Percentiles rank a stretch among this genome's conserved stretches.
These are phyloP conservation scores for Echeveria elegans DNA, from an alignment of 164 flowering plant species.

Conservation along the genomic window DNA sequence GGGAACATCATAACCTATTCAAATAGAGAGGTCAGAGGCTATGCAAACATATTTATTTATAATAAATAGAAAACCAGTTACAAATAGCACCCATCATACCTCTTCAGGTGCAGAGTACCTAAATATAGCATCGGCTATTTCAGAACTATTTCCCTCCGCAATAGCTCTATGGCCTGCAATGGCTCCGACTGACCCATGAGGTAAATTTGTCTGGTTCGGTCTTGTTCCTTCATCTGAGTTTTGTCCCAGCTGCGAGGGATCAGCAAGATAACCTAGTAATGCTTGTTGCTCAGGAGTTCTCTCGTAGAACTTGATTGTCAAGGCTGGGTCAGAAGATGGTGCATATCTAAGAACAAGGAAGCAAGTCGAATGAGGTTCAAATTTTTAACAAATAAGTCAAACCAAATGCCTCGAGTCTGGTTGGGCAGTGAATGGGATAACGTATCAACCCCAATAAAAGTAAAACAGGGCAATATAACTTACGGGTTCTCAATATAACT, in stretches of 20 bases:
- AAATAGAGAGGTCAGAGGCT: constrained; percentile 7
- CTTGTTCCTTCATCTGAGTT: constrained; percentile 17
- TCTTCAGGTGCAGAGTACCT: constrained; percentile 67
- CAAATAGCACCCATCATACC: constrained; percentile 26
- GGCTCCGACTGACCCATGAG: constrained; percentile 80
- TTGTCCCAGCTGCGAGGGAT: constrained; percentile 21
- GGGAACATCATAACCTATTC: constrained; percentile 92
- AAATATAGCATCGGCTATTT: constrained; percentile 65
- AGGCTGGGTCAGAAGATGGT: constrained; percentile 73
- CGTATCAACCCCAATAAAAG: not conserved
- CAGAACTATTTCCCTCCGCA: constrained; percentile 73
- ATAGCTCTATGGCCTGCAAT: constrained; percentile 64
- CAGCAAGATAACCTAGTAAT: constrained; percentile 30
- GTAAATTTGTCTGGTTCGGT: constrained; percentile 15
- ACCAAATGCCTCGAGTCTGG: constrained; percentile 2
- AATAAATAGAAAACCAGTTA: no score
- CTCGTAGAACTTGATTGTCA: constrained; percentile 69
- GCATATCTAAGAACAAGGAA: constrained; percentile 41
- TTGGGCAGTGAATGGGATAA: not conserved
- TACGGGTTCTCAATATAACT: constrained; percentile 97
- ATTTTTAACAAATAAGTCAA: not conserved
- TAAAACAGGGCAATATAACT: constrained; percentile 11
- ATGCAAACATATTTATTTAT: not conserved
- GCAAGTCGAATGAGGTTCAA: not conserved
- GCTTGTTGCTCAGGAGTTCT: constrained; percentile 87